phyloP scores from a whole-genome alignment of 768 basidiomycete genomes.

The Mycena alexandri region DNA sequence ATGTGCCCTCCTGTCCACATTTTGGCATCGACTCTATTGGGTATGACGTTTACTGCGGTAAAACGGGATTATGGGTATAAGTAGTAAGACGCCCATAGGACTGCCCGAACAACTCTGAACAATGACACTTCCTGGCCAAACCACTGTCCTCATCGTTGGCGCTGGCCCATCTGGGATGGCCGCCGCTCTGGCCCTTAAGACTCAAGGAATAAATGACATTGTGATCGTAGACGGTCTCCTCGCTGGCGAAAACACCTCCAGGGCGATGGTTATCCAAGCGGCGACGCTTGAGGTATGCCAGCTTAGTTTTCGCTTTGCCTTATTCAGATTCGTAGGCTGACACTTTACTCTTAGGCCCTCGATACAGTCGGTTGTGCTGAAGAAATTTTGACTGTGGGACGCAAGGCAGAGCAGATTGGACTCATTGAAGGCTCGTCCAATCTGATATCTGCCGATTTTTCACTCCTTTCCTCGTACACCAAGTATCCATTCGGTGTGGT shows the following conservation, averaged over 20 bases:
- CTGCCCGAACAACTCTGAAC: no score
- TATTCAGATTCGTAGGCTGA: no score
- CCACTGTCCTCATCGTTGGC: slow-evolving; percentile 18
- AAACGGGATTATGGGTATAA: no score
- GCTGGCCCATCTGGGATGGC: slow-evolving; percentile 22
- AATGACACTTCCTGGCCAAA: slow-evolving; percentile 17
- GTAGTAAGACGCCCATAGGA: no score
- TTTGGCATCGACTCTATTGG: no score
- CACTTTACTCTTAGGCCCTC: slow-evolving; percentile 1
- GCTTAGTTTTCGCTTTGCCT: no score
- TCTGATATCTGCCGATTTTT: slow-evolving; percentile 48
- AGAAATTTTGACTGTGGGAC: slow-evolving; percentile 52
- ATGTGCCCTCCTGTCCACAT: no score
- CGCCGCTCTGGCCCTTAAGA: slow-evolving; percentile 18
- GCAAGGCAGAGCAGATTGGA: slow-evolving; percentile 43
- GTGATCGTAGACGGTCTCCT: slow-evolving; percentile 53
- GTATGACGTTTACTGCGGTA: no score
- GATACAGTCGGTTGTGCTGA: slow-evolving; percentile 55
- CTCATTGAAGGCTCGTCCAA: slow-evolving; percentile 47
- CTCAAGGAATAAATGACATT: slow-evolving; percentile 20
- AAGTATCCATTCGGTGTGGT: slow-evolving; percentile 57
- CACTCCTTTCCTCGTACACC: slow-evolving; percentile 54
- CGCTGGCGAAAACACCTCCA: slow-evolving; percentile 49
- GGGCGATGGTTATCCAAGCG: slow-evolving; percentile 55
- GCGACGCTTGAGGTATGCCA: slow-evolving; percentile 57